These are phyloP conservation scores for Diplodia sapinea DNA, from an alignment of 2,329 filamentous ascomycete genomes.

Conservation along the genomic window DNA sequence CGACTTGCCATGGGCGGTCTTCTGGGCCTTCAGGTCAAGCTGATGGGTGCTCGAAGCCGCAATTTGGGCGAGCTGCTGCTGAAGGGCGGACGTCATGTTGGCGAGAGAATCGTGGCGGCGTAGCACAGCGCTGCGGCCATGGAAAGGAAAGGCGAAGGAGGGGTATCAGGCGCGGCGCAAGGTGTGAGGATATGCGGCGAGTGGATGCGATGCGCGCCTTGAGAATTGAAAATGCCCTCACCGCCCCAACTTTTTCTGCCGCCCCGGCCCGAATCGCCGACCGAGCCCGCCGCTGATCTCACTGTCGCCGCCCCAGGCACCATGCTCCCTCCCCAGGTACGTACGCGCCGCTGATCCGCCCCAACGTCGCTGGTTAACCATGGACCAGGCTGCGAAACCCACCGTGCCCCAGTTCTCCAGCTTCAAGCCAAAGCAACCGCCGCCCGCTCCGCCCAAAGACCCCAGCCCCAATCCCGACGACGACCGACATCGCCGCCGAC, in stretches of 20 bases:
- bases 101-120: slow-evolving; percentile 5
- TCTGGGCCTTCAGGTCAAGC: slow-evolving; percentile 91
- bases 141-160: slow-evolving; percentile 34
- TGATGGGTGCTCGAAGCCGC: slow-evolving; percentile 88
- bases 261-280: slow-evolving; percentile 17
- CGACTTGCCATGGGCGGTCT: slow-evolving; percentile 89
- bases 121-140: slow-evolving; percentile 37
- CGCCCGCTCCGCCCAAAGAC: slow-evolving; percentile 27
- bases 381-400: slow-evolving; percentile 34
- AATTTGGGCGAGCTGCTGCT: slow-evolving; percentile 92
- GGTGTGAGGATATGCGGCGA: neutral
- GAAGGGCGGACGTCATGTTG: slow-evolving; percentile 82
- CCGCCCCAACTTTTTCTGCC: slow-evolving; percentile 30
- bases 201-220: slow-evolving; percentile 20
- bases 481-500: neutral
- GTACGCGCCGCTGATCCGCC: neutral
- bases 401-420: slow-evolving; percentile 74
- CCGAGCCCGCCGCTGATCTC: slow-evolving; percentile 28
- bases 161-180: slow-evolving; percentile 32
- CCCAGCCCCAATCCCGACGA: slow-evolving; percentile 4
- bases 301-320: neutral
- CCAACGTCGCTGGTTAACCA: slow-evolving; percentile 11
- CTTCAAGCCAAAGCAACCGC: slow-evolving; percentile 62
- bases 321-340: slow-evolving; percentile 21
- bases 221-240: slow-evolving; percentile 22